phyloP scores from a whole-genome alignment of 1,284 basidiomycete genomes.

The Ganoderma multipileum region DNA sequence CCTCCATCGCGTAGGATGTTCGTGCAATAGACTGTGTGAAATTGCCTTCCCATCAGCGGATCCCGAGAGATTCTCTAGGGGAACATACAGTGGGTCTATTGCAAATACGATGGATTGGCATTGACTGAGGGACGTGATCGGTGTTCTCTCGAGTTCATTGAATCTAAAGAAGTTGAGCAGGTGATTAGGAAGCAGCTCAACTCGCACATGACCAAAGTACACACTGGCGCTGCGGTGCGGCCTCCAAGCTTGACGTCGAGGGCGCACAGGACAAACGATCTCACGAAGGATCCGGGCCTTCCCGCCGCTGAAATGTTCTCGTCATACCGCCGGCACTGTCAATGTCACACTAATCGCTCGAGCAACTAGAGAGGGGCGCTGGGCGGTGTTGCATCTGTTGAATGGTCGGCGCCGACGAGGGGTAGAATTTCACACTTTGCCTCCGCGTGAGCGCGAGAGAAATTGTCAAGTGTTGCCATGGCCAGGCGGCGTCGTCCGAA shows the following conservation, averaged over 20 bases:
- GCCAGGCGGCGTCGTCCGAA: neutral
- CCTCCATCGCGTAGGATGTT: neutral
- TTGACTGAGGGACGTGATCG: neutral
- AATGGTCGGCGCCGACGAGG: neutral
- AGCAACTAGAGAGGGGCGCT: neutral
- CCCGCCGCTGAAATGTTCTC: neutral
- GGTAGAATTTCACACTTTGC: neutral
- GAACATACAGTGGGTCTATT: neutral
- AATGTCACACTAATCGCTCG: conserved; percentile 5
- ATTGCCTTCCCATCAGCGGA: neutral
- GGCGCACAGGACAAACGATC: neutral
- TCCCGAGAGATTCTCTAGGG: neutral
- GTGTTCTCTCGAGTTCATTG: neutral
- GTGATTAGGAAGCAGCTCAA: neutral
- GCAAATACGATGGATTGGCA: conserved; percentile 1
- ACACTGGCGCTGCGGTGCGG: neutral
- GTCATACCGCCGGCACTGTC: conserved; percentile 17
- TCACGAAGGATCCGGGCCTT: neutral
- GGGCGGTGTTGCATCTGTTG: no score
- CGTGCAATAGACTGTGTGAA: neutral
- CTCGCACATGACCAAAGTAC: conserved; percentile 1
- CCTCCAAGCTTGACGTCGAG: neutral
- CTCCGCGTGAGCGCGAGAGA: neutral
- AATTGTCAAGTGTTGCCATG: neutral
- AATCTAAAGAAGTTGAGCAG: neutral